phyloP scores from a whole-genome alignment of 176 grass and related monocot species.

The Aegilops bicornis region DNA sequence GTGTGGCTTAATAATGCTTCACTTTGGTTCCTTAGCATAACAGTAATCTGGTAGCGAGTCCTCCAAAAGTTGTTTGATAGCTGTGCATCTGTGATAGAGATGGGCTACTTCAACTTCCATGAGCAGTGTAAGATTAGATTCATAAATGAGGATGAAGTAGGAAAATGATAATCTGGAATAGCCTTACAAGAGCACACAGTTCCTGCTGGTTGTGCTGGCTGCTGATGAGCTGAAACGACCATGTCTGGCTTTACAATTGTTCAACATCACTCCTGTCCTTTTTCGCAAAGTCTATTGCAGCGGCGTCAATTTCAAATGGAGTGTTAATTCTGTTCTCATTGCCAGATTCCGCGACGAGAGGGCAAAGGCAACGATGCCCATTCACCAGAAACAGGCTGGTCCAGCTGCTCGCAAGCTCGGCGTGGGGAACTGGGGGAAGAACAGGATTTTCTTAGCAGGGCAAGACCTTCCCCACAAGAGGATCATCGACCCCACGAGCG shows the following conservation, averaged over 20 bases:
- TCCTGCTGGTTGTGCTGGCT: not conserved
- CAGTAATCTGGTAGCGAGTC: not conserved
- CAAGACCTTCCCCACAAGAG: slow-evolving; percentile 46
- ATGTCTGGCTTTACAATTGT: not conserved
- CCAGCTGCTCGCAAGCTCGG: slow-evolving; percentile 28
- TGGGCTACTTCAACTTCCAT: not conserved
- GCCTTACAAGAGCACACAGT: not conserved
- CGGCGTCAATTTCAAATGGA: not conserved
- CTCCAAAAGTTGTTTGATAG: not conserved
- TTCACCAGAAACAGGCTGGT: slow-evolving; percentile 42
- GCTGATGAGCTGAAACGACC: not conserved
- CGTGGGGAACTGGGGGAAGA: slow-evolving; percentile 35
- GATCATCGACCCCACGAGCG: slow-evolving; percentile 75
- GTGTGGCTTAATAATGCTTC: not conserved
- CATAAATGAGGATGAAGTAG: not conserved
- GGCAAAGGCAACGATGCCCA: slow-evolving; percentile 58
- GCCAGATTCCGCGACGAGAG: slow-evolving; percentile 80
- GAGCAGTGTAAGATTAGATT: not conserved
- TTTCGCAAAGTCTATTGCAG: not conserved
- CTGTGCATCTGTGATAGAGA: not conserved
- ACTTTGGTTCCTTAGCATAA: not conserved
- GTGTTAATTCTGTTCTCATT: slow-evolving; percentile 13
- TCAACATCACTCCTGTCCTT: not conserved
- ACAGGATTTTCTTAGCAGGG: slow-evolving; percentile 46
- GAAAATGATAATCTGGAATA: not conserved